Base-by-base conservation (phyloP, 345 rosid genomes). In the Cochlearia excelsa region DNA sequence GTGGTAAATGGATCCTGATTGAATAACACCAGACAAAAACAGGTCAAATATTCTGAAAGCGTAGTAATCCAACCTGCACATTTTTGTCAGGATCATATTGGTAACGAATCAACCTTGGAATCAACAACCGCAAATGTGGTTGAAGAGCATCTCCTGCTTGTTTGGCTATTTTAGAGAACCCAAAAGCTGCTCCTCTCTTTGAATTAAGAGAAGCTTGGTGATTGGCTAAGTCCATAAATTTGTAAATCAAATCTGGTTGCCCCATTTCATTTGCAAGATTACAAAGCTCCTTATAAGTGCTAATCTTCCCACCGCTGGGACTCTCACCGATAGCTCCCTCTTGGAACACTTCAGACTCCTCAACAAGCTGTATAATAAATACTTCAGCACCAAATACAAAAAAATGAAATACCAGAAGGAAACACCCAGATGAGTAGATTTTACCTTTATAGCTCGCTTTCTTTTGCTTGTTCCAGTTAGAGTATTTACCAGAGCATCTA, bases 201-300 rank as follows among this genome's bases (percentile, higher is more conserved):
- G 93, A 84, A 77, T 88, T 80, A 60, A 88, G 77, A 68, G 96
- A 82, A 49, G 88, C 85, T 75, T 92, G 96, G 69, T 88, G 82
- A 76, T 92, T 92, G 58, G 98, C 98, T 57, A 92, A 85, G 75
- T 92, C 93, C 98, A 92, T 92, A 57, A 92, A 92, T 80, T 92
- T 92, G 66, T 88, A 92, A 63, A 92, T 83, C 65, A 92, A 74
- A 69, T 88, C 98, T 11, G 96, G 98, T 72, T 92, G 98, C 51
- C 98, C 98, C 95, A 92, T 92, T 84, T 92, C 98, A 82, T 88
- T 92, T 59, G 98, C 98, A 39, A 92, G 82, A 76, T 63, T 84
- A 77, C 96, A 92, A 16, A 92, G 93, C 80, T 86, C 96, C 80
- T 92, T 92, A 63, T 92, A 88, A 40, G 98, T 92, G 82, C 85